Conservation (phyloP, 2,329 filamentous ascomycete species). For the Fusarium pininemorale region DNA sequence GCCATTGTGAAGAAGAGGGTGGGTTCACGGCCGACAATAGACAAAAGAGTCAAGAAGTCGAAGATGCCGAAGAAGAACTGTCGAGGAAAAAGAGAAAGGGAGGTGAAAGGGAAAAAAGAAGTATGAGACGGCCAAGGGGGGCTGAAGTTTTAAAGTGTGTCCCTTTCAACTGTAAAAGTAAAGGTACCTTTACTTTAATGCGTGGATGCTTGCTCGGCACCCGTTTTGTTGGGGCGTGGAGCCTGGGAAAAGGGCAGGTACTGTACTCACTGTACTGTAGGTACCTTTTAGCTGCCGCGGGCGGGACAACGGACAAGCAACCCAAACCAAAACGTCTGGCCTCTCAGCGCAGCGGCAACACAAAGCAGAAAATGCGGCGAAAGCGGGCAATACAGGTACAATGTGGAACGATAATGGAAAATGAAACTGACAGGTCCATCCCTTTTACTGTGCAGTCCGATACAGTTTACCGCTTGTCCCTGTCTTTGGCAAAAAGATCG, state of each 20-base stretch:
- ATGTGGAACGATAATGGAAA: conserved; percentile 24
- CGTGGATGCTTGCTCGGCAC: conserved; percentile 34
- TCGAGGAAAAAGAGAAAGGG: conserved; percentile 1
- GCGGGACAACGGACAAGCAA: conserved; percentile 18
- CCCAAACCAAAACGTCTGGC: neutral
- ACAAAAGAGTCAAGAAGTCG: conserved; percentile 36
- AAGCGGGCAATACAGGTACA: conserved; percentile 6
- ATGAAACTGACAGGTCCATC: neutral
- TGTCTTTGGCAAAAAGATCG: conserved; percentile 27
- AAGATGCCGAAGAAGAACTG: conserved; percentile 18
- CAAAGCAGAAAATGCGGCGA: conserved; percentile 26
- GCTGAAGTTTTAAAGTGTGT: conserved; percentile 34
- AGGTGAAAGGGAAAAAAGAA: conserved; percentile 1
- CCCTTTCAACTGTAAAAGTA: conserved; percentile 5
- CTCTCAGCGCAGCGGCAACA: conserved; percentile 22
- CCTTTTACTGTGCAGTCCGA: neutral
- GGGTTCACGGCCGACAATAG: conserved; percentile 30
- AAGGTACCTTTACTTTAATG: neutral
- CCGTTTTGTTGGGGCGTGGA: conserved; percentile 45
- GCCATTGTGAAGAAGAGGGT: conserved; percentile 52
- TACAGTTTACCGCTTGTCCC: conserved; percentile 17
- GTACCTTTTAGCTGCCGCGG: neutral
- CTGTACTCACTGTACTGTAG: neutral
- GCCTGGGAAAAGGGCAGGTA: conserved; percentile 26
- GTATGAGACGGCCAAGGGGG: conserved; percentile 15